Percentiles rank a stretch among this genome's conserved stretches.
Evolutionary conservation across 2,329 filamentous ascomycete genomes (phyloP).

Genomic region (Mycocentrospora acerina): DNA sequence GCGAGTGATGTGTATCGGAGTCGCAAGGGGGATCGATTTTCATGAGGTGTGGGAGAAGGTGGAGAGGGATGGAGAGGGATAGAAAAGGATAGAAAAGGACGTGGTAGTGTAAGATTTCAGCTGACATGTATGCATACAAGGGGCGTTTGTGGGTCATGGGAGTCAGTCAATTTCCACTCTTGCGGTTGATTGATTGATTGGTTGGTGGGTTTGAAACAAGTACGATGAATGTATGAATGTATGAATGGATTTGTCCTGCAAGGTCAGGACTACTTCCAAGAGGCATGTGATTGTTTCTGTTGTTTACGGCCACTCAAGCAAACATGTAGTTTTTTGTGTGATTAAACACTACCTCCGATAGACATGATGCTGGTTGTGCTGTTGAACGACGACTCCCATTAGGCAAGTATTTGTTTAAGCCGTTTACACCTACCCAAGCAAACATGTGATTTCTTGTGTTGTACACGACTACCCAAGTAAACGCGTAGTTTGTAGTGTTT

Average conservation of each 20-base stretch:
- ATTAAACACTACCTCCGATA: background rate
- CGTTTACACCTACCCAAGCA: conserved; percentile 14
- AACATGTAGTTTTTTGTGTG: too few species aligned
- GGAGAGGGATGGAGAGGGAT: background rate
- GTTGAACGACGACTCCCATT: too few species aligned
- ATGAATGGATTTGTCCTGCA: too few species aligned
- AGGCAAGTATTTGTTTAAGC: too few species aligned
- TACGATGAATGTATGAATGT: too few species aligned
- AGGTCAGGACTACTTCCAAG: too few species aligned
- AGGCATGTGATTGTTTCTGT: background rate
- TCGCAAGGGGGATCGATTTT: conserved; percentile 83
- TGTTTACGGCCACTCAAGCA: too few species aligned
- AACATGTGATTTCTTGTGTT: conserved; percentile 12
- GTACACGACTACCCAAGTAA: too few species aligned
- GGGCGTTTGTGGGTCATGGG: background rate
- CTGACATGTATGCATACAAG: too few species aligned
- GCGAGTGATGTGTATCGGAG: conserved; percentile 72
- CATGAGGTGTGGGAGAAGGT: conserved; percentile 17
- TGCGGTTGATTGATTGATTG: background rate
- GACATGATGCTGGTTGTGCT: too few species aligned
- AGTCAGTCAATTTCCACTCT: conserved; percentile 9
- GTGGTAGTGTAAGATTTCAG: too few species aligned
- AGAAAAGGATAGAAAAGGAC: background rate
- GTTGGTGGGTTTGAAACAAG: background rate
- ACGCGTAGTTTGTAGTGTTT: too few species aligned